Conservation (phyloP, 2,329 filamentous ascomycete genomes). For the Diaporthe aspalathi region DNA sequence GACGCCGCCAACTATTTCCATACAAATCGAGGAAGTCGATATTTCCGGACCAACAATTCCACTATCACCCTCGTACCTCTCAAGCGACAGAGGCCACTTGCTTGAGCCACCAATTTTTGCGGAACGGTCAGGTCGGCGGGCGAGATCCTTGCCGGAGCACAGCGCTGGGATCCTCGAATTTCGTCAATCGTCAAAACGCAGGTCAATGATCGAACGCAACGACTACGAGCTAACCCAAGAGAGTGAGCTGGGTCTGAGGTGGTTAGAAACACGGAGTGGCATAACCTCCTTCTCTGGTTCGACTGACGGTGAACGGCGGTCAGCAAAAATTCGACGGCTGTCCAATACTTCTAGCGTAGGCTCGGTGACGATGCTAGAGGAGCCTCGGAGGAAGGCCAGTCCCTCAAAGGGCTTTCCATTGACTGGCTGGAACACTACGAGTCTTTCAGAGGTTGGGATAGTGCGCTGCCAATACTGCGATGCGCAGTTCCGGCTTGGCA, state of each 20-base stretch:
- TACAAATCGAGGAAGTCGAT: neutral
- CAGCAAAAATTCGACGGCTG: neutral
- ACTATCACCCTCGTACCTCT: neutral
- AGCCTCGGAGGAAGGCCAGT: neutral
- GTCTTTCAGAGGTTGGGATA: too few species aligned
- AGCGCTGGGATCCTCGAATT: neutral
- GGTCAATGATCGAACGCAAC: neutral
- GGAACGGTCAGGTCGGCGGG: neutral
- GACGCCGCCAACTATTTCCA: neutral
- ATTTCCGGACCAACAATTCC: neutral
- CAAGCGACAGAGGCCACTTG: neutral
- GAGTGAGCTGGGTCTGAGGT: neutral
- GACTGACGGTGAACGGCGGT: neutral
- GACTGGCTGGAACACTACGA: too few species aligned
- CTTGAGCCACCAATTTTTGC: neutral
- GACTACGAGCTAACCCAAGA: neutral
- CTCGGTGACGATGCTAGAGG: neutral
- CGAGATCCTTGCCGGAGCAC: neutral
- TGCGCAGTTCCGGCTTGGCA: too few species aligned
- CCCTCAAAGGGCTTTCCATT: neutral
- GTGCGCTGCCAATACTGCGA: too few species aligned
- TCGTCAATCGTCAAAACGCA: neutral
- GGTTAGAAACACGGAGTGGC: neutral
- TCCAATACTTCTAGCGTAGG: neutral
- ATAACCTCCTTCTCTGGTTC: neutral